Conservation (phyloP, 306 rosid genomes). For the Amphicarpaea edgeworthii region DNA sequence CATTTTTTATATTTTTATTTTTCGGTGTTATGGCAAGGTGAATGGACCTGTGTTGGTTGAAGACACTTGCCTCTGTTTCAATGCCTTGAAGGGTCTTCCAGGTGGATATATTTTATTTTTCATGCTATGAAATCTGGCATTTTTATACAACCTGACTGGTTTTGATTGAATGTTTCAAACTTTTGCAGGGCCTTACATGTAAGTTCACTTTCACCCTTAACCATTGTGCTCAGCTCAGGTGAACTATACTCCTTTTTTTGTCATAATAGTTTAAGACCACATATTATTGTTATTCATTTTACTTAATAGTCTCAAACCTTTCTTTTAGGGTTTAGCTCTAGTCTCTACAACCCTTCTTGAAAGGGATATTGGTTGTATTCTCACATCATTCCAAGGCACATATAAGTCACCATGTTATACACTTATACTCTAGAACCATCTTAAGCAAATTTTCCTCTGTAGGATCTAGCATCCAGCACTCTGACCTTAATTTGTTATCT, state of each 20-base stretch:
- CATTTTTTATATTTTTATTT: conserved; percentile 1
- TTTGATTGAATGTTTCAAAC: conserved; percentile 45
- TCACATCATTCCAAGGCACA: background rate
- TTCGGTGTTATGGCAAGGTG: conserved; percentile 59
- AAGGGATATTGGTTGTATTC: background rate
- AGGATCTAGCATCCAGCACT: background rate
- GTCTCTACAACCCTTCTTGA: background rate
- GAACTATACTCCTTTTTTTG: conserved; percentile 26
- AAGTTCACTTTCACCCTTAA: conserved; percentile 57
- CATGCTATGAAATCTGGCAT: background rate
- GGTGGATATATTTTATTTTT: conserved; percentile 56
- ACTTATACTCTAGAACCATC: background rate
- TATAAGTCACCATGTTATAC: background rate
- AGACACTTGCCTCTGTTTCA: conserved; percentile 98
- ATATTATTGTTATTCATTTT: conserved; percentile 1
- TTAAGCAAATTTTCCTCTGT: background rate
- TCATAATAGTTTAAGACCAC: conserved; percentile 1
- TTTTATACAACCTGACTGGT: conserved; percentile 32
- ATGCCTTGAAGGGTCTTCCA: conserved; percentile 96
- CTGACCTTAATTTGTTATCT: background rate
- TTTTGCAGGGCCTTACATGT: conserved; percentile 97
- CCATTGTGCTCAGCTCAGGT: conserved; percentile 50
- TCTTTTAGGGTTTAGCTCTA: background rate
- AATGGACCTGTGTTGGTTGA: conserved; percentile 97
- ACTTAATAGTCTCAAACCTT: background rate